phyloP scores from a whole-genome alignment of 768 basidiomycete species.

The Panaeolus papilionaceus region DNA sequence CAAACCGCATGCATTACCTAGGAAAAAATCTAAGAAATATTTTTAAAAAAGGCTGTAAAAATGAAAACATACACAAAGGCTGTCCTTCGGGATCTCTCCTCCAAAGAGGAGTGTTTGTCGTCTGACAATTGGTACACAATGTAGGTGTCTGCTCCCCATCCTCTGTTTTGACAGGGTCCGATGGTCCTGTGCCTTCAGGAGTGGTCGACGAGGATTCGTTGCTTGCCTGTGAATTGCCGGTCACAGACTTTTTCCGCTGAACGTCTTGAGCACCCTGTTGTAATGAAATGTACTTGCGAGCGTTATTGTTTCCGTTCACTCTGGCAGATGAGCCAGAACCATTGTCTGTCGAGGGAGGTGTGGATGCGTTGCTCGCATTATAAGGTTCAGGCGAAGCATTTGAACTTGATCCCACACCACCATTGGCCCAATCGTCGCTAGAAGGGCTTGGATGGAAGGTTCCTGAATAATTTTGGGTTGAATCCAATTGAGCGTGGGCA shows the following conservation, averaged over 20 bases:
- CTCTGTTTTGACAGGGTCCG: conserved; percentile 47
- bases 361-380: conserved; percentile 71
- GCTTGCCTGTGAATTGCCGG: conserved; percentile 35
- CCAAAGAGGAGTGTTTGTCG: conserved; percentile 95
- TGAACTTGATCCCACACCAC: conserved; percentile 57
- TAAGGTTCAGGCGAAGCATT: conserved; percentile 81
- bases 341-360: conserved; percentile 72
- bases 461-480: conserved; percentile 48
- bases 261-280: conserved; percentile 66
- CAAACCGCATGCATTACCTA: conserved; percentile 18
- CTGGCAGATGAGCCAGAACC: conserved; percentile 31
- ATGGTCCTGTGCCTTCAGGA: conserved; percentile 49
- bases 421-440: conserved; percentile 83
- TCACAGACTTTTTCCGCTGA: conserved; percentile 55
- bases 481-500: conserved; percentile 31
- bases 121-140: conserved; percentile 93
- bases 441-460: conserved; percentile 78
- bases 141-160: conserved; percentile 79
- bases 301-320: conserved; percentile 30
- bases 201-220: conserved; percentile 67
- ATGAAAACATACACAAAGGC: conserved; percentile 91
- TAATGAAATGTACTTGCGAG: conserved; percentile 69
- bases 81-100: conserved; percentile 92
- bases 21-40: conserved; percentile 37
- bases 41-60: conserved; percentile 57